Evolutionary conservation across 169 alveolate genomes (phyloP), one percentile per base, ranked within the genome.

Genomic region (Babesia gibsoni): DNA sequence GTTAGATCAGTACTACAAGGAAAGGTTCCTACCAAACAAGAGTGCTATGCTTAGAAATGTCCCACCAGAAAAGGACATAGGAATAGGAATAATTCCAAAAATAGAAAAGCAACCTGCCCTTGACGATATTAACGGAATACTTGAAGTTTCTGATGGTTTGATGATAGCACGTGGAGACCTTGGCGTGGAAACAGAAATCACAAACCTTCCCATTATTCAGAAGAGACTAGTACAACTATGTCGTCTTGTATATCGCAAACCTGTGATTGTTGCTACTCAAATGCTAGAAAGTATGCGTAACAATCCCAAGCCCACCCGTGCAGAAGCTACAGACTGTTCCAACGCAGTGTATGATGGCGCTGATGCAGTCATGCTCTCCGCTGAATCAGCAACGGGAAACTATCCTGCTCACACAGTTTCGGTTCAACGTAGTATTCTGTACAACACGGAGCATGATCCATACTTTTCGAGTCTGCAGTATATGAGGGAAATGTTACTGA

Each of bases 251-350:
- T 90, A 94, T 54, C 87, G 96, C 25, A 95, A 95, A 67, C 99
- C 99, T 41, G 98, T 96, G 18, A 92, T 98, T 33, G 95, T 98
- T 29, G 99, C 99, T 27, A 98, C 99, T 2, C 98, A 98, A 90
- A 96, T 98, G 99, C 86, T 97, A 59, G 99, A 96, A 84, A 94
- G 98, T 50, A 96, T 97, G 99, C 92, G 94, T 27, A 92, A 90
- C 23, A 95, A 95, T 64, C 98, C 98, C 16, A 87, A 98, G 72
- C 99, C 99, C 14, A 97, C 99, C 10, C 91, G 99, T 54, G 99
- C 99, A 9, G 99, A 98, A 82, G 98, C 97, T 32, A 90, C 98
- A 4, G 99, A 98, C 93, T 99, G 97, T 54, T 98, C 98, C 61
- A 98, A 97, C 78, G 99, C 99, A 1, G 99, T 98, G 20, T 74